Percentiles rank a stretch among this genome's conserved stretches.
Evolutionary conservation across 2,329 filamentous ascomycete genomes (phyloP).

Genomic region (Penicillium sp.): DNA sequence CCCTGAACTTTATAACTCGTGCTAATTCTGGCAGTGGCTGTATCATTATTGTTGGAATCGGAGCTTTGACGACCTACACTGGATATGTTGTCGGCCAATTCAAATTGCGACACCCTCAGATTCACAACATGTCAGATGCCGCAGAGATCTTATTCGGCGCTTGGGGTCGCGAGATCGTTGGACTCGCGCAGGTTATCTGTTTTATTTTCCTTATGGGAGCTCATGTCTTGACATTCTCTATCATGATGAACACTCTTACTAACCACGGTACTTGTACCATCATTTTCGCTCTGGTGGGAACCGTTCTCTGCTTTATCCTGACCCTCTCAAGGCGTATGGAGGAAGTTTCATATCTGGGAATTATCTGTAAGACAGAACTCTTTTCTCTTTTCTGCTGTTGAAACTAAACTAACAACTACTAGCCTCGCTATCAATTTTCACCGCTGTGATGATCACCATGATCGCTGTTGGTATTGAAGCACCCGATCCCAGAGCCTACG

Average conservation of each 20-base stretch:
- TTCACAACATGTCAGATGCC: constrained; percentile 67
- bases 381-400: neutral
- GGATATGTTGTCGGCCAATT: constrained; percentile 60
- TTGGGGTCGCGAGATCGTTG: constrained; percentile 61
- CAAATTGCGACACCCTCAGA: constrained; percentile 55
- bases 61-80: constrained; percentile 57
- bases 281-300: constrained; percentile 57
- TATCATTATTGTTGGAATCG: constrained; percentile 53
- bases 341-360: constrained; percentile 42
- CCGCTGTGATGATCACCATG: constrained; percentile 65
- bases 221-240: constrained; percentile 66
- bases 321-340: constrained; percentile 62
- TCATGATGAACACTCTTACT: constrained; percentile 65
- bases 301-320: constrained; percentile 57
- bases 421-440: constrained; percentile 62
- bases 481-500: neutral
- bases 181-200: constrained; percentile 60
- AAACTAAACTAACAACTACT: neutral
- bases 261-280: constrained; percentile 62
- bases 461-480: constrained; percentile 58
- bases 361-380: neutral
- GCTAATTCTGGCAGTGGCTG: neutral
- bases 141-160: constrained; percentile 61
- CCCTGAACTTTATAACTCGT: neutral
- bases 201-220: constrained; percentile 67